Conservation (phyloP, 2,329 filamentous ascomycete genomes). For the Elsinoe australis region DNA sequence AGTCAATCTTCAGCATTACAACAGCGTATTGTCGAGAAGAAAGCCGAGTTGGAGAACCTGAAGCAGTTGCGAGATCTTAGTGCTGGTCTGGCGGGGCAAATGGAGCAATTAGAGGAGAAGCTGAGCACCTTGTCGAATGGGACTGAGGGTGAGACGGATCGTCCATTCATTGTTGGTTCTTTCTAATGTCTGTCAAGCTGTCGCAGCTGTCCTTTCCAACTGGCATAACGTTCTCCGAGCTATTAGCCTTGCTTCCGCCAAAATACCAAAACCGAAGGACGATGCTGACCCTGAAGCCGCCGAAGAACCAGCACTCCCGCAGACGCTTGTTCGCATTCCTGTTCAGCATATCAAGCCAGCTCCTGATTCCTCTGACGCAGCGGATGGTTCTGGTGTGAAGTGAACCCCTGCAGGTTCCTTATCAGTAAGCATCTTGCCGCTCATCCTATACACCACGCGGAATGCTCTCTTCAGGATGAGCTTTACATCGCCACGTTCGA, state of each 20-base stretch:
- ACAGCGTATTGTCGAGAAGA: slow-evolving; percentile 77
- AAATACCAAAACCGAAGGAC: slow-evolving; percentile 56
- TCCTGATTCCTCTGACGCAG: slow-evolving; percentile 26
- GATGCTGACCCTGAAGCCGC: slow-evolving; percentile 36
- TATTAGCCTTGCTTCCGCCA: slow-evolving; percentile 78
- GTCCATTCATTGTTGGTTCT: slow-evolving; percentile 17
- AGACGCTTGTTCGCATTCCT: slow-evolving; percentile 77
- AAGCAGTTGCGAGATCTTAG: slow-evolving; percentile 72
- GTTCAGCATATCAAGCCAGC: slow-evolving; percentile 54
- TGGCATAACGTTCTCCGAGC: slow-evolving; percentile 81
- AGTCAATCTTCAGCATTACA: slow-evolving; percentile 63
- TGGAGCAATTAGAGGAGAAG: slow-evolving; percentile 74
- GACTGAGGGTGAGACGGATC: slow-evolving; percentile 57
- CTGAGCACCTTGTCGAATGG: slow-evolving; percentile 69
- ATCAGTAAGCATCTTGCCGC: no score
- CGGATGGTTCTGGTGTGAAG: slow-evolving; percentile 21
- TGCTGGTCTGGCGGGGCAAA: slow-evolving; percentile 68
- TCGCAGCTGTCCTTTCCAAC: slow-evolving; percentile 75
- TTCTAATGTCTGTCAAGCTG: slow-evolving; percentile 46
- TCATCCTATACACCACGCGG: no score
- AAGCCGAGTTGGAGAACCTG: slow-evolving; percentile 70
- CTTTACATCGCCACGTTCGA: no score
- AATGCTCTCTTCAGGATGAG: no score
- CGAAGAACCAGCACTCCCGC: slow-evolving; percentile 54
- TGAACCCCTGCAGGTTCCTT: slow-evolving; percentile 12